Evolutionary conservation across 345 rosid species (phyloP).

Genomic region (Trapa incisa): DNA sequence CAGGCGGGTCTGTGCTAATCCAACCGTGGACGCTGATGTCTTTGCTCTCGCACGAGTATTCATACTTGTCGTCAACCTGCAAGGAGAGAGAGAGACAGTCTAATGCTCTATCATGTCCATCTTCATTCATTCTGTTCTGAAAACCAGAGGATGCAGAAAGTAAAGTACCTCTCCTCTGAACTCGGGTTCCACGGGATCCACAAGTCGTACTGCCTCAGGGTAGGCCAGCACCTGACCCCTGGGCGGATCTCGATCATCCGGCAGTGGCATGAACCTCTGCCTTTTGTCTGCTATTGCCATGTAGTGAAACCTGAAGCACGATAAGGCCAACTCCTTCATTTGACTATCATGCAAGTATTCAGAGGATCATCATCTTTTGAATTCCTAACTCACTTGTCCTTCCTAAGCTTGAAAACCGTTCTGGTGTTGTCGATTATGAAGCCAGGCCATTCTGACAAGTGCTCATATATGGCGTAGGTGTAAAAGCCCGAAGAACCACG

Average conservation of each 20-base stretch:
- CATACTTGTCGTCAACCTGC: constrained; percentile 93
- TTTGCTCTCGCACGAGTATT: constrained; percentile 54
- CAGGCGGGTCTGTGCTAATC: constrained; percentile 53
- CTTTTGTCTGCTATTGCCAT: constrained; percentile 76
- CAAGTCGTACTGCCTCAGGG: constrained; percentile 76
- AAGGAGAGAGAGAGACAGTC: no score
- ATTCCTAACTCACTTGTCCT: constrained; percentile 36
- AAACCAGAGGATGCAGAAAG: neutral
- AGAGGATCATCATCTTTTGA: neutral
- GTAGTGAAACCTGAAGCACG: constrained; percentile 59
- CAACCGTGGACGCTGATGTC: constrained; percentile 72
- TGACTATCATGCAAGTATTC: neutral
- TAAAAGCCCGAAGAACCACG: constrained; percentile 69
- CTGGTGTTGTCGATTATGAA: constrained; percentile 66
- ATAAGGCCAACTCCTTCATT: neutral
- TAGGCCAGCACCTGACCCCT: constrained; percentile 55
- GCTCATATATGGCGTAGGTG: constrained; percentile 75
- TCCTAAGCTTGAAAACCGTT: constrained; percentile 69
- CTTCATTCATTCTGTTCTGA: no score
- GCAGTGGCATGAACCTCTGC: constrained; percentile 78
- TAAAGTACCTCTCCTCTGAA: constrained; percentile 62
- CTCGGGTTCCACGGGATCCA: constrained; percentile 58
- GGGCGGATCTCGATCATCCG: constrained; percentile 57
- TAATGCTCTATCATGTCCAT: no score
- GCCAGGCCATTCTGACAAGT: constrained; percentile 67